Base-by-base conservation (phyloP, 225 moss, liverwort and hornwort genomes). In the Takakia lepidozioides region DNA sequence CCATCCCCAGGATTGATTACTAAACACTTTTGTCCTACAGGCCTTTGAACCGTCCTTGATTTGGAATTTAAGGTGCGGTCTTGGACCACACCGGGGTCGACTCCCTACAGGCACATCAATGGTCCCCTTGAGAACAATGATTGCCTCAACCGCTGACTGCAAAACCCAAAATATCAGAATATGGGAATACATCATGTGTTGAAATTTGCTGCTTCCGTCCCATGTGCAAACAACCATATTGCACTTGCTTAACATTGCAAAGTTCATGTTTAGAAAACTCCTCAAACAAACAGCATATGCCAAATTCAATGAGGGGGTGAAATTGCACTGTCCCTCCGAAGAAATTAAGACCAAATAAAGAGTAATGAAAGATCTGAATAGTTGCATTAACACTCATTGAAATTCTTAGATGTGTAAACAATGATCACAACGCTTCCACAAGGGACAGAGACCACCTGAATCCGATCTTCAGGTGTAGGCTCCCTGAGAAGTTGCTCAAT, bases 401-500 rank as follows among this genome's bases (percentile, higher is more conserved):
- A n/a, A n/a, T n/a, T n/a, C n/a, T n/a, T n/a, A n/a, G n/a, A n/a
- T n/a, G n/a, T n/a, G n/a, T n/a, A n/a, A n/a, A n/a, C n/a, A n/a
- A n/a, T n/a, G n/a, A n/a, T n/a, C n/a, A n/a, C n/a, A n/a, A n/a
- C n/a, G n/a, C n/a, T n/a, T n/a, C n/a, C n/a, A n/a, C n/a, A 16
- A 49, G 24, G 25, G 48, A 49, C 49, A 5, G 14, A 6, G 5
- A 29, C 60, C 27, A 78, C 78, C 75, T 86, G 93, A 56, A 80
- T 90, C 21, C 95, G 87, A 51, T 95, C 95, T 62, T 95, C 95
- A 2, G 90, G 95, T 35, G 90, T 90, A 58, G 90, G 95, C 59
- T 95, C 90, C 65, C n/a, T n/a, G n/a, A 95, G 46, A 49, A 95
- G 84, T 25, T 65, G 76, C 62, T 80, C 82, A 49, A 95, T 70